phyloP scores from a whole-genome alignment of 2,329 filamentous ascomycete species.

The Cryphonectria japonica region DNA sequence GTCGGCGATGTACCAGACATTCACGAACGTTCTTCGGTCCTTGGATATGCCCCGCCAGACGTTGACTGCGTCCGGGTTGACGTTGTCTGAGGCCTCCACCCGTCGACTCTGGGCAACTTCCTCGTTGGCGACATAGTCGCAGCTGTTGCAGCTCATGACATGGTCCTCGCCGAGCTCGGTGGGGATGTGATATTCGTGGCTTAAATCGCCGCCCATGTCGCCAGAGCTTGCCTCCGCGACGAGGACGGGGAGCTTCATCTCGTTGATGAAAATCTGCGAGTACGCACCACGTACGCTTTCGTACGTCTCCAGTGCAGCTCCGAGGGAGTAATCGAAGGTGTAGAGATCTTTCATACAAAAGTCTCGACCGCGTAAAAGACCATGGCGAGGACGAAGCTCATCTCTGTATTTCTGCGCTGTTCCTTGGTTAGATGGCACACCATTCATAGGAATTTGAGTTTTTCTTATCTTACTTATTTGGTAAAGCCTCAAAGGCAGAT shows the following conservation, averaged over 20 bases:
- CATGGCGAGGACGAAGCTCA: constrained; percentile 85
- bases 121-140: constrained; percentile 81
- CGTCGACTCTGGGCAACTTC: constrained; percentile 67
- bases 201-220: constrained; percentile 91
- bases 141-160: constrained; percentile 74
- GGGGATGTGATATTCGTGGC: constrained; percentile 92
- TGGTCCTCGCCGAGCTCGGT: constrained; percentile 83
- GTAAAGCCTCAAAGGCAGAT: constrained; percentile 83
- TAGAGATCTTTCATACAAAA: constrained; percentile 99
- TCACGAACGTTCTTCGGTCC: constrained; percentile 70
- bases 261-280: constrained; percentile 70
- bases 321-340: constrained; percentile 77
- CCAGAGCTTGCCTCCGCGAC: constrained; percentile 91
- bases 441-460: too few species aligned
- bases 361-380: constrained; percentile 83
- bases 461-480: constrained; percentile 70
- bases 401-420: constrained; percentile 90
- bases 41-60: constrained; percentile 67
- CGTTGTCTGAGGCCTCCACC: neutral
- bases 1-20: constrained; percentile 62
- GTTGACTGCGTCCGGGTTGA: constrained; percentile 15
- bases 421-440: constrained; percentile 2
- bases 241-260: constrained; percentile 80
- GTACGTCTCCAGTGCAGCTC: constrained; percentile 81
- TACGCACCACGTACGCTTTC: constrained; percentile 75